These are phyloP conservation scores for Penicillium antarcticum DNA, from an alignment of 495 filamentous ascomycete genomes.

Conservation along the genomic window DNA sequence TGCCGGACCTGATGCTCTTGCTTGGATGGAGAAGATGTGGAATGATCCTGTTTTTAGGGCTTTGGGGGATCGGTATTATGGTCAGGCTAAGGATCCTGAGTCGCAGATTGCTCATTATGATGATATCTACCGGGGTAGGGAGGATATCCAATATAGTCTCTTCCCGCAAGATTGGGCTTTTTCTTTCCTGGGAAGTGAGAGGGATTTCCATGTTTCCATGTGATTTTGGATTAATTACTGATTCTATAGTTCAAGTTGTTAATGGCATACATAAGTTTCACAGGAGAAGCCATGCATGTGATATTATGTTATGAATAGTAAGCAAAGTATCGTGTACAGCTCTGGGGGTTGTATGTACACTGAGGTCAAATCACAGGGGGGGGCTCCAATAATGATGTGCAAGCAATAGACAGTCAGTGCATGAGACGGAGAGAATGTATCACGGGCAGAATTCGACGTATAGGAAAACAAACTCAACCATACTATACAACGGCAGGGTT, in stretches of 20 bases:
- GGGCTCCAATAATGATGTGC: background rate
- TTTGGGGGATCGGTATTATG: slow-evolving; percentile 32
- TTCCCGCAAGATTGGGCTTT: slow-evolving; percentile 43
- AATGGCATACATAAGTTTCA: too few species aligned
- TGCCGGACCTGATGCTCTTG: slow-evolving; percentile 33
- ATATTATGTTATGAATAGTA: background rate
- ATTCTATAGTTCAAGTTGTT: too few species aligned
- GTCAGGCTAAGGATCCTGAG: slow-evolving; percentile 36
- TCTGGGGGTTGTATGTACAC: too few species aligned
- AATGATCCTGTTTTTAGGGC: slow-evolving; percentile 35
- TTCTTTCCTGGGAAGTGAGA: slow-evolving; percentile 3
- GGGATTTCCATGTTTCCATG: too few species aligned
- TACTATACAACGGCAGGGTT: background rate
- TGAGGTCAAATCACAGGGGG: background rate
- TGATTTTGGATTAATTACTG: too few species aligned
- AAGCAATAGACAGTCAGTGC: background rate
- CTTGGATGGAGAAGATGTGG: slow-evolving; percentile 50
- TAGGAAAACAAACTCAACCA: background rate
- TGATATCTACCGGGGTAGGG: slow-evolving; percentile 33
- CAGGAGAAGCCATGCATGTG: background rate
- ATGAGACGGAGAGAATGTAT: background rate
- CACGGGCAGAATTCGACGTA: background rate
- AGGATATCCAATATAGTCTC: slow-evolving; percentile 30
- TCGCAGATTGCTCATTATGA: slow-evolving; percentile 37
- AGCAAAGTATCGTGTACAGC: background rate